Evolutionary conservation across 345 rosid genomes (phyloP), one percentile per base, ranked within the genome.

Genomic region (Cardamine chenopodiifolia): DNA sequence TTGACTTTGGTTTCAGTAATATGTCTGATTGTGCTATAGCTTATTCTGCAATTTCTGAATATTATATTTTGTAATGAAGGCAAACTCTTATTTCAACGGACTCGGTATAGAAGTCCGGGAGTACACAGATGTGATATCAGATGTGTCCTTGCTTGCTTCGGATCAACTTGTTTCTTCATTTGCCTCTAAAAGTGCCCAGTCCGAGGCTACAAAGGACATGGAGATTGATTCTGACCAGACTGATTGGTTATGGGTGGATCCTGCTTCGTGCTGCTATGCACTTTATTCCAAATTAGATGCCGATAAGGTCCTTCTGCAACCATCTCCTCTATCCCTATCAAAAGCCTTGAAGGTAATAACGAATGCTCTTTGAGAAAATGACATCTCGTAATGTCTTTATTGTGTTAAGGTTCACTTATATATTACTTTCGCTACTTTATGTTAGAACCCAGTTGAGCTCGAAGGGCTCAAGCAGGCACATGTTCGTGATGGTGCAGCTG

Each of bases 401-500:
- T 58, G 23, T 32, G 37, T 25, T 62, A 26, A 2, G 8, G 25
- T 71, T 17, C 35, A 20, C 8, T 62, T 58, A 53, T 18, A 4
- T 48, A 61, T 28, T 71, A 49, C 2, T 35, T 70, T 14, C 0
- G 32, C 25, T 22, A 40, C 17, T 6, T 19, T 70, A 7, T 71
- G 31, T 17, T 75, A 92, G 99, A 96, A 96, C 65, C 88, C 95
- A 2, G 87, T 86, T 80, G 99, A 96, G 84, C 79, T 92, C 70
- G 90, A 90, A 35, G 98, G 99, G 72, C 70, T 96, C 32, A 89
- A 76, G 83, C 90, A 89, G 37, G 90, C 98, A 22, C 99, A 96
- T 64, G 74, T 92, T 66, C 92, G 98, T 28, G 99, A 96, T 87
- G 98, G 99, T 79, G 98, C 97, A 61, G 94, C 96, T 83, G 92